Conservation (phyloP, 148 eudicot genomes). For the Salicornia ramosissima region DNA sequence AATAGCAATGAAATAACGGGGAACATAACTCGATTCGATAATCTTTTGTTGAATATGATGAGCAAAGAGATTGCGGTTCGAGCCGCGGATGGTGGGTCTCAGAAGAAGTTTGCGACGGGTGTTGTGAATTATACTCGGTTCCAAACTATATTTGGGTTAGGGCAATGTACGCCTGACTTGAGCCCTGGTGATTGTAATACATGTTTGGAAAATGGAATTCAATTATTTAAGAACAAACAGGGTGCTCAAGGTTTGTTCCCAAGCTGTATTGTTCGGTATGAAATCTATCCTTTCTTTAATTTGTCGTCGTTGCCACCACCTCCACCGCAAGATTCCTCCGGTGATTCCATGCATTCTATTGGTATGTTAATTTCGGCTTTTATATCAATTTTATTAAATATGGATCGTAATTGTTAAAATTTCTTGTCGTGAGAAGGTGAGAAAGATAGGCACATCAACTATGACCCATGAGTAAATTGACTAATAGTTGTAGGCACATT, state of each 20-base stretch:
- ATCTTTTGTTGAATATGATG: no score
- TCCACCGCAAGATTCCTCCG: not conserved
- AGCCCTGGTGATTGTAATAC: constrained; percentile 1
- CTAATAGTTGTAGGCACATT: no score
- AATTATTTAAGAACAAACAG: not conserved
- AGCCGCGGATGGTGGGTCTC: not conserved
- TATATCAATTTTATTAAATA: not conserved
- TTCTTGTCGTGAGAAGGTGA: no score
- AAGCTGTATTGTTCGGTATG: constrained; percentile 35
- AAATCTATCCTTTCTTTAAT: constrained; percentile 25
- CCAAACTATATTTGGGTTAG: constrained; percentile 16
- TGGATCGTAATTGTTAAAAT: no score
- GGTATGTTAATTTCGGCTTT: not conserved
- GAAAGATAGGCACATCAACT: no score
- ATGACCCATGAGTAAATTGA: no score
- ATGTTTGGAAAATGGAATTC: constrained; percentile 5
- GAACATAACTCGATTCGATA: constrained; percentile 1
- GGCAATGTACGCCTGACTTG: constrained; percentile 26
- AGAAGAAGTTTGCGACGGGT: constrained; percentile 8
- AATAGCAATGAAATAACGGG: not conserved
- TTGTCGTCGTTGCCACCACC: not conserved
- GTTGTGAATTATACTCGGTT: not conserved
- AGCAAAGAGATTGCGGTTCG: no score
- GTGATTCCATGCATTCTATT: not conserved
- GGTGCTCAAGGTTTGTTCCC: constrained; percentile 21